A percentile compares a stretch with the other conserved stretches of the same genome.
These are phyloP conservation scores for Leishmania tarentolae DNA, from an alignment of 208 protist genomes.

Conservation along the genomic window DNA sequence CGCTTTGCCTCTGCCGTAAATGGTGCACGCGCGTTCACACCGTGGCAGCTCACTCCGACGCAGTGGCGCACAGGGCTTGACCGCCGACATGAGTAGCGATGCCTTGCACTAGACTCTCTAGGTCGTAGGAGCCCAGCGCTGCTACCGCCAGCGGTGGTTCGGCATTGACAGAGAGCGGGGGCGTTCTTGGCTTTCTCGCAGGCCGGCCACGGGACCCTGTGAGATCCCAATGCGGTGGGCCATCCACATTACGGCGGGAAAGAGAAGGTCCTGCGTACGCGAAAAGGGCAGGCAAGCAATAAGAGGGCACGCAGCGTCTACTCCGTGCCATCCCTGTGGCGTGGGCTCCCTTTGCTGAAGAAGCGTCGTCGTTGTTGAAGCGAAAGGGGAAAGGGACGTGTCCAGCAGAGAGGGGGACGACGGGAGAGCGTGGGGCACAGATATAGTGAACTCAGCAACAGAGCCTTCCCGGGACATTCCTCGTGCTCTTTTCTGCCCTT, in stretches of 20 bases:
- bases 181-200: not conserved
- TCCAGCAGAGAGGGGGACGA: constrained; percentile 2
- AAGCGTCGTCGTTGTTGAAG: not conserved
- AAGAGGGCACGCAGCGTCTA: not conserved
- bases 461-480: not conserved
- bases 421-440: constrained; percentile 10
- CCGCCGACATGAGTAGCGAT: not conserved
- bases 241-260: no score
- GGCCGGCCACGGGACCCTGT: not conserved
- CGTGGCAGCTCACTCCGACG: not conserved
- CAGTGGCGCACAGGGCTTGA: not conserved
- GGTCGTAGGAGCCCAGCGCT: not conserved
- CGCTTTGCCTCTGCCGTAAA: not conserved
- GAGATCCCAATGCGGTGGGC: not conserved
- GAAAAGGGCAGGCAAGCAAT: not conserved
- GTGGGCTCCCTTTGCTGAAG: not conserved
- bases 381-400: not conserved
- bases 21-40: not conserved
- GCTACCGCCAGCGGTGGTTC: not conserved
- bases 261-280: not conserved
- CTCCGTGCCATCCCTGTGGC: not conserved
- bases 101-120: not conserved
- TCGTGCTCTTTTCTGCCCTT: not conserved
- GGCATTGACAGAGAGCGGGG: not conserved
- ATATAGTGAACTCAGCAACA: not conserved